Percentiles rank a stretch among this genome's conserved stretches.
phyloP scores from a whole-genome alignment of 306 rosid species.

The Quercus suber region DNA sequence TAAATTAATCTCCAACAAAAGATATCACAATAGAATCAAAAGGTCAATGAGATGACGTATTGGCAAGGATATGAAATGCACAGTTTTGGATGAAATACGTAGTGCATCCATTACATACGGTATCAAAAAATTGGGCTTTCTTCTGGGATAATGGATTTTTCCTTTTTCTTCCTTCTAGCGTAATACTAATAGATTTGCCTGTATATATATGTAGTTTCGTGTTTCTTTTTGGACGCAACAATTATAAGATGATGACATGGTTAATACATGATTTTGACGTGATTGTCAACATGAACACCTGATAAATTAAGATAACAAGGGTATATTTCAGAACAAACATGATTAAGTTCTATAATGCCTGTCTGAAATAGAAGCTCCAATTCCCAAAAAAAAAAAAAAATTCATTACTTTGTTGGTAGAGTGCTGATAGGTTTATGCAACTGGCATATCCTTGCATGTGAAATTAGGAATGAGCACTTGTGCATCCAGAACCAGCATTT shows the following conservation, averaged over 20 bases:
- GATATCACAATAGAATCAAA: neutral
- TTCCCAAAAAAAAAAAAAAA: no score
- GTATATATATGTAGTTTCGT: neutral
- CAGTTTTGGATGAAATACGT: neutral
- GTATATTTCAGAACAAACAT: no score
- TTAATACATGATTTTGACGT: neutral
- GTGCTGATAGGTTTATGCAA: no score
- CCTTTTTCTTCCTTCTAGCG: no score
- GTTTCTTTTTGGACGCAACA: neutral
- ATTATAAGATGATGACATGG: neutral
- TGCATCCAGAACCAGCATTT: no score
- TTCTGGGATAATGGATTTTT: neutral
- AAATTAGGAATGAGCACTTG: no score
- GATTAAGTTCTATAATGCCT: no score
- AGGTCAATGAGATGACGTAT: slow-evolving; percentile 17
- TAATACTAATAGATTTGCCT: neutral
- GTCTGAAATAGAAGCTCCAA: no score
- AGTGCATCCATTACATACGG: slow-evolving; percentile 5
- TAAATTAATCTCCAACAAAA: slow-evolving; percentile 20
- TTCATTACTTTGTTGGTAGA: no score
- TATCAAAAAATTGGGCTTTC: slow-evolving; percentile 7
- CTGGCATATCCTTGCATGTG: no score
- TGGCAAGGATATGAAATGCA: slow-evolving; percentile 2
- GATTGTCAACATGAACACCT: slow-evolving; percentile 14
- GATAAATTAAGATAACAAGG: neutral